phyloP scores from a whole-genome alignment of 805 yeast genomes.

The Myxozyma nipponensis region DNA sequence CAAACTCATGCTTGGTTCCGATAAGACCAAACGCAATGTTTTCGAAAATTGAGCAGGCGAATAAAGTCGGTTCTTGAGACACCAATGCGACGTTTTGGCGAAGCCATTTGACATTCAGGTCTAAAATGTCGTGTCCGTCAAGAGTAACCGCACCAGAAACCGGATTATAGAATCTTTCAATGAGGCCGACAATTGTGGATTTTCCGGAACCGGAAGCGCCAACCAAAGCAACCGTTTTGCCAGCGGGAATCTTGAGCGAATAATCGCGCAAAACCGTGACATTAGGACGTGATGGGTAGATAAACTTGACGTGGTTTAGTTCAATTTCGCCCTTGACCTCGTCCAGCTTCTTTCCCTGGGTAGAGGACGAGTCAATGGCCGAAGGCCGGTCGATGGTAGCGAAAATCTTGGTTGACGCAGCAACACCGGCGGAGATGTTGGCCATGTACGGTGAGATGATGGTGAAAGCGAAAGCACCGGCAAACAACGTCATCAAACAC shows the following conservation, averaged over 20 bases:
- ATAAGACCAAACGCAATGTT: slow-evolving; percentile 73
- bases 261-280: slow-evolving; percentile 33
- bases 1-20: slow-evolving; percentile 34
- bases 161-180: slow-evolving; percentile 59
- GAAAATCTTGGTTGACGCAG: slow-evolving; percentile 42
- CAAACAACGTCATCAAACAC: slow-evolving; percentile 22
- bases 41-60: slow-evolving; percentile 76
- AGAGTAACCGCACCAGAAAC: slow-evolving; percentile 45
- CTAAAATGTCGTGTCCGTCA: slow-evolving; percentile 48
- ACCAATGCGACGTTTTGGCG: slow-evolving; percentile 56
- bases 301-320: slow-evolving; percentile 30
- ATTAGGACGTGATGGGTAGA: slow-evolving; percentile 36
- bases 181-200: slow-evolving; percentile 47
- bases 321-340: slow-evolving; percentile 41
- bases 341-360: slow-evolving; percentile 26
- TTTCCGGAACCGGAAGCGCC: slow-evolving; percentile 73
- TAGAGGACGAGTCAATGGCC: slow-evolving; percentile 37
- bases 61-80: slow-evolving; percentile 56
- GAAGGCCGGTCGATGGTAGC: slow-evolving; percentile 45
- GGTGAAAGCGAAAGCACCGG: slow-evolving; percentile 42
- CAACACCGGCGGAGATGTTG: slow-evolving; percentile 39
- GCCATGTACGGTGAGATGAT: slow-evolving; percentile 42
- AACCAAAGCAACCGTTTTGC: slow-evolving; percentile 81
- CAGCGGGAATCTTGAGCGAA: slow-evolving; percentile 54
- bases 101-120: slow-evolving; percentile 50